Evolutionary conservation across 345 rosid genomes (phyloP).

Genomic region (Anacardium occidentale): DNA sequence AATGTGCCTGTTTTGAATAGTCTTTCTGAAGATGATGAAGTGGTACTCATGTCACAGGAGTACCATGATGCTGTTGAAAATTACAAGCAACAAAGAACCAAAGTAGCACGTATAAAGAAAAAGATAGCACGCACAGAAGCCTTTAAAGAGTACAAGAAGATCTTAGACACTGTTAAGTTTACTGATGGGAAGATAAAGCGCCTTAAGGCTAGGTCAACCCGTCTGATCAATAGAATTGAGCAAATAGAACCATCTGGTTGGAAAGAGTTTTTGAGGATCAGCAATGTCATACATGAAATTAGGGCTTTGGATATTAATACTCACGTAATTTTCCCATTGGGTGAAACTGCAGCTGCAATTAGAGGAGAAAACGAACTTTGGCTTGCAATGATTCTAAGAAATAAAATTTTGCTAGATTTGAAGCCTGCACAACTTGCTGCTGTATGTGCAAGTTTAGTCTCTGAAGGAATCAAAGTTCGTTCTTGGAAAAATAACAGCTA

Average conservation of each 20-base stretch:
- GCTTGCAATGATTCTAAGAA: slow-evolving; percentile 87
- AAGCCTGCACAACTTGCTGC: slow-evolving; percentile 89
- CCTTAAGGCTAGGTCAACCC: slow-evolving; percentile 64
- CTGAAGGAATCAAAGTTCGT: slow-evolving; percentile 89
- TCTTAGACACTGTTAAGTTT: slow-evolving; percentile 56
- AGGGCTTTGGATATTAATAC: slow-evolving; percentile 81
- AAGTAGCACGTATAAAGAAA: slow-evolving; percentile 82
- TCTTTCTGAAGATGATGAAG: slow-evolving; percentile 70
- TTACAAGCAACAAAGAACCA: slow-evolving; percentile 68
- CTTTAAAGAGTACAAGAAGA: slow-evolving; percentile 77
- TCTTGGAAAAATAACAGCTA: slow-evolving; percentile 62
- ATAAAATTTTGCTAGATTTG: slow-evolving; percentile 56
- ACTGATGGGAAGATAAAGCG: slow-evolving; percentile 77
- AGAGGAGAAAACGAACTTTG: slow-evolving; percentile 96
- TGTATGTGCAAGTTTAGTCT: slow-evolving; percentile 72
- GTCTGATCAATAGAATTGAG: slow-evolving; percentile 62
- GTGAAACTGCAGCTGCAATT: slow-evolving; percentile 94
- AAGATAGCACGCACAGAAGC: slow-evolving; percentile 76
- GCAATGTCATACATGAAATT: slow-evolving; percentile 81
- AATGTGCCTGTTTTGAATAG: slow-evolving; percentile 90
- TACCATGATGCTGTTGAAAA: slow-evolving; percentile 55
- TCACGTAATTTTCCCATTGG: slow-evolving; percentile 74
- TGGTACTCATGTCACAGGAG: slow-evolving; percentile 53
- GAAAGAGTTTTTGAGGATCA: slow-evolving; percentile 86
- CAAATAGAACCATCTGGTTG: slow-evolving; percentile 96